These are phyloP conservation scores for Suhomyces bolitotheri DNA, from an alignment of 1,139 yeast species.

Conservation along the genomic window DNA sequence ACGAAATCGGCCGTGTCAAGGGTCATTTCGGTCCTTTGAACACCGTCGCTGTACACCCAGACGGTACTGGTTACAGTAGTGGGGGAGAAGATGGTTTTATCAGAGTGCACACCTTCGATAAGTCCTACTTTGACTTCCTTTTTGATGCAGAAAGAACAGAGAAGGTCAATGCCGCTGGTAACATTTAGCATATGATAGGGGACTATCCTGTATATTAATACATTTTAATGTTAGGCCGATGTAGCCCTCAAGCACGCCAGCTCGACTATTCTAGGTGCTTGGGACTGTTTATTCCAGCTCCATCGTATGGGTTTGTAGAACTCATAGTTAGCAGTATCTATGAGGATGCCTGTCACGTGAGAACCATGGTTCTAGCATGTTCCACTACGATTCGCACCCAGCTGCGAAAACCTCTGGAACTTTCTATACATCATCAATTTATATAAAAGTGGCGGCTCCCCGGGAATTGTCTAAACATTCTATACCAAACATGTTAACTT, in stretches of 20 bases:
- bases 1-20: constrained; percentile 94
- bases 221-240: constrained; percentile 6
- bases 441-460: constrained; percentile 3
- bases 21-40: constrained; percentile 99
- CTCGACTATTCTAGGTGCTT: too few relatives aligned
- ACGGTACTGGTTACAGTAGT: constrained; percentile 87
- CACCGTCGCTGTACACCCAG: constrained; percentile 91
- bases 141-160: constrained; percentile 85
- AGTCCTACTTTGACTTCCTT: constrained; percentile 86
- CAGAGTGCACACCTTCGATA: constrained; percentile 91
- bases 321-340: not conserved
- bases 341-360: too few relatives aligned
- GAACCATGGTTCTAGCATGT: constrained; percentile 10
- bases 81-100: constrained; percentile 99
- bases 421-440: constrained; percentile 2
- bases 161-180: constrained; percentile 43
- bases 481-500: constrained; percentile 9
- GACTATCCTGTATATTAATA: constrained; percentile 11
- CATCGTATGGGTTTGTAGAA: too few relatives aligned
- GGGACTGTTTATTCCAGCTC: too few relatives aligned
- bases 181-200: constrained; percentile 14
- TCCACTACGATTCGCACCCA: constrained; percentile 8
- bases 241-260: too few relatives aligned
- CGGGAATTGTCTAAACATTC: not conserved
- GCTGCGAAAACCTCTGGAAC: constrained; percentile 14